Conservation (phyloP, 139 green algal genomes). For the Haematococcus lacustris region DNA sequence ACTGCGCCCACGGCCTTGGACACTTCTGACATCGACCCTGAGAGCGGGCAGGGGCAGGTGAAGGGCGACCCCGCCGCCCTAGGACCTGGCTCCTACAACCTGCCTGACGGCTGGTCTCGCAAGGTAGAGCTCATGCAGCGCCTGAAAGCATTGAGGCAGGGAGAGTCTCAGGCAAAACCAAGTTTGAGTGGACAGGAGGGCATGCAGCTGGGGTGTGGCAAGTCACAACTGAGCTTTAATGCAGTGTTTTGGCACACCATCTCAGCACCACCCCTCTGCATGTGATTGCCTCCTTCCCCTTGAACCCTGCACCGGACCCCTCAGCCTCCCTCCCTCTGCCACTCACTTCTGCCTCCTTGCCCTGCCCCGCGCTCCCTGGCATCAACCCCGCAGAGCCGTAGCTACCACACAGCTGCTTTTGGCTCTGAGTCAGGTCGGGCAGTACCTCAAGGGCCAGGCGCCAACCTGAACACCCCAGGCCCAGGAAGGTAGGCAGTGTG, state of each 20-base stretch:
- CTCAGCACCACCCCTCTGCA: too few species aligned
- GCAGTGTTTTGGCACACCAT: too few species aligned
- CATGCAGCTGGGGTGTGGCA: too few species aligned
- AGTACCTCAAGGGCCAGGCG: background rate
- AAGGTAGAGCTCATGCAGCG: background rate
- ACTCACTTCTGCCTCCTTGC: too few species aligned
- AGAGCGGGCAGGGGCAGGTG: background rate
- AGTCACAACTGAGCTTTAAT: too few species aligned
- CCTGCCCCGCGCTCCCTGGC: too few species aligned
- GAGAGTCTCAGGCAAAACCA: background rate
- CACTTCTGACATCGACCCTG: background rate
- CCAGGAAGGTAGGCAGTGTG: too few species aligned
- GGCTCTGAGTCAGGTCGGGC: background rate
- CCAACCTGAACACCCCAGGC: background rate
- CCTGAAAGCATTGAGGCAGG: background rate
- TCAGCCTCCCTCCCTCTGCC: too few species aligned
- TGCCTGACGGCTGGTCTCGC: slow-evolving; percentile 1
- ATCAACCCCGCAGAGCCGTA: background rate
- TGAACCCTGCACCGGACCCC: too few species aligned
- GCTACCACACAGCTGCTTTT: background rate
- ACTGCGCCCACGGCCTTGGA: slow-evolving; percentile 6
- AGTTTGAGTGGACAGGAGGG: background rate
- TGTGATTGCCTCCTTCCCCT: too few species aligned
- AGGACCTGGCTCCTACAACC: slow-evolving; percentile 5
- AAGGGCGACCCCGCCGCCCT: slow-evolving; percentile 2